Conservation (phyloP, 768 basidiomycete genomes). For the Leccinum olivaceopallidum region DNA sequence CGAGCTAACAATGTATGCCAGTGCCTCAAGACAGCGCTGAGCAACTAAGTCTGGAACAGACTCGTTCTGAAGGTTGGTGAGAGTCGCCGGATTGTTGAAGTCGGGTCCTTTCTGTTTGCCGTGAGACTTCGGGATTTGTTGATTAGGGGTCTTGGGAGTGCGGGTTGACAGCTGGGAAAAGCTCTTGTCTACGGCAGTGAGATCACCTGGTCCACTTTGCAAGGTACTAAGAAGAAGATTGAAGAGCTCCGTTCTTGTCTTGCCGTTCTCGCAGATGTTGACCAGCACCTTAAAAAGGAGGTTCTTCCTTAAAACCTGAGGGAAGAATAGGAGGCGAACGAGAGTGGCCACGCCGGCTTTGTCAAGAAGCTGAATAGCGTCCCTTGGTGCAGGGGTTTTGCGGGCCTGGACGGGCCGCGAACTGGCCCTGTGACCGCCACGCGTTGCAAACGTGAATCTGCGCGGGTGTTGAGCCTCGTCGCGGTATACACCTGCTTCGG, state of each 20-base stretch:
- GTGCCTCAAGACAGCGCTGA: slow-evolving; percentile 90
- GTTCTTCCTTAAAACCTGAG: slow-evolving; percentile 84
- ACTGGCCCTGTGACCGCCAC: slow-evolving; percentile 26
- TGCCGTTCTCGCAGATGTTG: slow-evolving; percentile 93
- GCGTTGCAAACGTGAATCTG: slow-evolving; percentile 33
- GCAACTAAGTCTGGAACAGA: slow-evolving; percentile 90
- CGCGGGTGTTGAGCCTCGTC: slow-evolving; percentile 47
- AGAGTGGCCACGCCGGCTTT: slow-evolving; percentile 86
- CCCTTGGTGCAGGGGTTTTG: slow-evolving; percentile 63
- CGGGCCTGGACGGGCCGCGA: slow-evolving; percentile 38
- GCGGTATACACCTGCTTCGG: slow-evolving; percentile 76
- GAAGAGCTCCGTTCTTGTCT: slow-evolving; percentile 89
- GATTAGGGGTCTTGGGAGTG: slow-evolving; percentile 49
- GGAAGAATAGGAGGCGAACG: slow-evolving; percentile 93
- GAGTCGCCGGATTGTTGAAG: slow-evolving; percentile 47
- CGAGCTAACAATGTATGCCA: slow-evolving; percentile 82
- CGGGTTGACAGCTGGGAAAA: slow-evolving; percentile 90
- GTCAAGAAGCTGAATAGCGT: slow-evolving; percentile 92
- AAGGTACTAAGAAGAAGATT: slow-evolving; percentile 92
- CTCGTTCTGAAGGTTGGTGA: slow-evolving; percentile 64
- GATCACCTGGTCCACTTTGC: slow-evolving; percentile 93
- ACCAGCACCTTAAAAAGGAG: slow-evolving; percentile 87
- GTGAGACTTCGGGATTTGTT: slow-evolving; percentile 44
- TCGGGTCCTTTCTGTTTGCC: slow-evolving; percentile 74
- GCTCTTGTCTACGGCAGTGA: slow-evolving; percentile 89